Evolutionary conservation across 1,284 basidiomycete genomes (phyloP), one percentile per base, ranked within the genome.

Genomic region (Mycena sp.): DNA sequence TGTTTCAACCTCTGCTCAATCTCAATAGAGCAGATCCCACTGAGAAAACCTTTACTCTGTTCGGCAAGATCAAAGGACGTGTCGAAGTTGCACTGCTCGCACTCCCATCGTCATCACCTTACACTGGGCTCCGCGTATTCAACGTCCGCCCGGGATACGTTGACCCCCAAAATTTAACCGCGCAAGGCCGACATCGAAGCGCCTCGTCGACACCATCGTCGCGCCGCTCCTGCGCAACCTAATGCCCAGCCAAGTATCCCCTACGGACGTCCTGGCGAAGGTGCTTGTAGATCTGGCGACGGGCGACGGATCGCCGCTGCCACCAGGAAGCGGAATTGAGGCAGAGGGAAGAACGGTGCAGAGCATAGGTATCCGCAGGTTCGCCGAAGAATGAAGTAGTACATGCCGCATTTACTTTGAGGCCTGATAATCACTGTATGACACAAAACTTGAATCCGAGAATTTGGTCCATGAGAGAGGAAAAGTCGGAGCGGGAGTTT

Each of bases 31-130:
- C 69, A 6, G 68, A 68, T 35, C 55, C 44, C 16, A 63, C 66
- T 16, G 72, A 70, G 53, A 65, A 66, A 17, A 61, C 69, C 4
- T 60, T 14, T n/a, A 63, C 61, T 5, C 55, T 69, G 19, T 74
- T 69, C 57, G 69, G 64, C 17, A 72, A 69, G 49, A 67, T 72
- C 64, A 74, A 74, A 60, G 73, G 73, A 30, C 69, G 69, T 14
- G 48, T 71, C 0, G 73, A 73, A 51, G 58, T 59, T n/a, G 61
- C 63, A 5, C 67, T 74, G 19, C 58, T 66, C 19, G 61, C 49
- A 1, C 70, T 74, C 28, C 55, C 70, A 10, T 55, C 61, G 19
- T 43, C 57, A 16, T 55, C 52, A 28, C 25, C 44, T 5, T 55
- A 63, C 30, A 40, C 30, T 32, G 19, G 66, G 14, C 67, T 71